Evolutionary conservation across 768 basidiomycete species (phyloP), one percentile per base, ranked within the genome.

Genomic region (Trametopsis cervina): DNA sequence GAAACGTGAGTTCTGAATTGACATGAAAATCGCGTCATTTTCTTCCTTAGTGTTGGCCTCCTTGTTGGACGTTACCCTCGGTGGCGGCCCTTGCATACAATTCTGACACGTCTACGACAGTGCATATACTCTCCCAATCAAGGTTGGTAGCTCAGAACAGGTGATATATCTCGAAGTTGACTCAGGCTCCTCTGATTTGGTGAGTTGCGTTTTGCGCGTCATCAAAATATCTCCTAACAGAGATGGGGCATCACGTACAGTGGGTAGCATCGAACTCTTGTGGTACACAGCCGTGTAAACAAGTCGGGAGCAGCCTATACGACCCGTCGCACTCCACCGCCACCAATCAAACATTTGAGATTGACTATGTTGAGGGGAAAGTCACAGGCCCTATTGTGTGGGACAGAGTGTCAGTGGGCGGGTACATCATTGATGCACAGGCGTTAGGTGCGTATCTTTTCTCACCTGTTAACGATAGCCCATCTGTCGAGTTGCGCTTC

Each of bases 131-230:
- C 62, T 86, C n/a, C 70, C 78, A 3, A 66, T 84, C 4, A 63
- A 58, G 17, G 67, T 87, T 20, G 85, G 87, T 10, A 45, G 62
- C 5, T 63, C 60, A 7, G 58, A 58, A 25, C 74, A 83, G 47
- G 72, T 70, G 20, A 64, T 84, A 20, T 79, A 75, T 4, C 65
- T 89, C 2, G 86, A 89, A 58, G 74, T 90, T 29, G 88, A 91
- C 56, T 87, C 84, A 0, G 89, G 89, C 23, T 89, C 89, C 0
- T 85, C 85, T 0, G 88, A 91, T 66, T 69, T 88, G 21, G 86
- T 88, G 49, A 56, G 78, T 69, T n/a, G n/a, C n/a, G n/a, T n/a
- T n/a, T n/a, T n/a, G n/a, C n/a, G n/a, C n/a, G n/a, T n/a, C n/a
- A n/a, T n/a, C n/a, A n/a, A n/a, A n/a, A n/a, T n/a, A n/a, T n/a